These are phyloP conservation scores for Pythium vanterpoolii DNA, from an alignment of 352 stramenopile genomes.

Conservation along the genomic window DNA sequence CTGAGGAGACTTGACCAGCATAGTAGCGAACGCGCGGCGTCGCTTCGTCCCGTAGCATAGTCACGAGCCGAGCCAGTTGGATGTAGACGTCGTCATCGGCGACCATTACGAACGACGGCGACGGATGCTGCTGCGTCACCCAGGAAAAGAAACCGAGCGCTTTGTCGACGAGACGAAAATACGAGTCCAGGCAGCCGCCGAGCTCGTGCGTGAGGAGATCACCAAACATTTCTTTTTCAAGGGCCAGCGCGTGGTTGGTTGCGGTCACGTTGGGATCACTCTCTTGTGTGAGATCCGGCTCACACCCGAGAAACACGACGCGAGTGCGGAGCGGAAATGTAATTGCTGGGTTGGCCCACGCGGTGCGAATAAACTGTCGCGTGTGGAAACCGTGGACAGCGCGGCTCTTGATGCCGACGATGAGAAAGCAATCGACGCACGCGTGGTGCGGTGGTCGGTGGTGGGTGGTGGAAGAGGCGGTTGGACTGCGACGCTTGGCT, in stretches of 20 bases:
- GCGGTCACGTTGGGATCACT: not conserved
- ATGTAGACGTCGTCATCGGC: slow-evolving; percentile 48
- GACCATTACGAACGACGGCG: slow-evolving; percentile 30
- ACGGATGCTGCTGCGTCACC: not conserved
- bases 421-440: slow-evolving; percentile 15
- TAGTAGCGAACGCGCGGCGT: not conserved
- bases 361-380: slow-evolving; percentile 20
- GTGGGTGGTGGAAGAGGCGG: not conserved
- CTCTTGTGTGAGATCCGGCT: not conserved
- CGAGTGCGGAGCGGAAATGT: slow-evolving; percentile 12
- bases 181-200: slow-evolving; percentile 39
- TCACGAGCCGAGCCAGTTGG: not conserved
- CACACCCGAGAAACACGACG: slow-evolving; percentile 40
- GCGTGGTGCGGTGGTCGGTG: not conserved
- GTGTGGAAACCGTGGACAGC: slow-evolving; percentile 27
- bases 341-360: slow-evolving; percentile 22
- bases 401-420: slow-evolving; percentile 49
- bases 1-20: not conserved
- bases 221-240: slow-evolving; percentile 34
- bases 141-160: slow-evolving; percentile 34
- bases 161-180: slow-evolving; percentile 42
- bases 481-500: not conserved
- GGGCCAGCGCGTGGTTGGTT: not conserved
- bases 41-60: not conserved
- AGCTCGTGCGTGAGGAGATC: slow-evolving; percentile 53